Conservation (phyloP, 805 yeast species). For the Candida stauntonica region DNA sequence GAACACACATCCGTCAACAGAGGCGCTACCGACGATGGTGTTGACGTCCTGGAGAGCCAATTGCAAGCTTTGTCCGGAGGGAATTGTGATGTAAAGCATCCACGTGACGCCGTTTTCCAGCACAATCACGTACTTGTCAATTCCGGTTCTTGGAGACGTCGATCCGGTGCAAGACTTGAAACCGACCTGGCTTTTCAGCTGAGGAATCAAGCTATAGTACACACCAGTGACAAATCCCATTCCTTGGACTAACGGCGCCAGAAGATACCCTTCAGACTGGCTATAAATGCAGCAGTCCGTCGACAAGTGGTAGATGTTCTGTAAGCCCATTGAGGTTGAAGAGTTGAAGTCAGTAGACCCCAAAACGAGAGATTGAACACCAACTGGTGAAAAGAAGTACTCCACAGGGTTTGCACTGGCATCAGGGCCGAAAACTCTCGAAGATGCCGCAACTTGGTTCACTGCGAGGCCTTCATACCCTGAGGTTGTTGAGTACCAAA, state of each 20-base stretch:
- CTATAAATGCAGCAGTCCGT: slow-evolving; percentile 28
- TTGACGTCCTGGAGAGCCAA: slow-evolving; percentile 30
- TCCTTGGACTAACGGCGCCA: slow-evolving; percentile 71
- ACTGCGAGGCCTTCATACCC: slow-evolving; percentile 57
- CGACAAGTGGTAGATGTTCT: slow-evolving; percentile 32
- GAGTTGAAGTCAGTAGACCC: slow-evolving; percentile 40
- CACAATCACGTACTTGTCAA: slow-evolving; percentile 50
- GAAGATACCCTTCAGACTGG: slow-evolving; percentile 35
- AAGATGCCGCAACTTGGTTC: slow-evolving; percentile 54
- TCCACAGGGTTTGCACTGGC: slow-evolving; percentile 47
- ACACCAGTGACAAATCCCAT: slow-evolving; percentile 74
- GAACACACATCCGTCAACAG: slow-evolving; percentile 46
- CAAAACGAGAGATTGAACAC: slow-evolving; percentile 54
- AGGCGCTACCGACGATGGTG: slow-evolving; percentile 39
- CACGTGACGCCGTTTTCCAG: slow-evolving; percentile 57
- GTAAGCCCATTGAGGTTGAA: slow-evolving; percentile 25
- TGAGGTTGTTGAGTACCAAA: slow-evolving; percentile 57
- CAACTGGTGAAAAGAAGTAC: slow-evolving; percentile 65
- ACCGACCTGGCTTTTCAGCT: slow-evolving; percentile 61
- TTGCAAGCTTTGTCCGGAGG: slow-evolving; percentile 34
- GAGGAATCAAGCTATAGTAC: slow-evolving; percentile 50
- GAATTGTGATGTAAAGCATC: slow-evolving; percentile 59
- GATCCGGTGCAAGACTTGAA: slow-evolving; percentile 43
- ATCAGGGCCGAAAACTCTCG: slow-evolving; percentile 69
- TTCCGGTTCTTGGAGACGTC: slow-evolving; percentile 35